phyloP scores from a whole-genome alignment of 2,329 filamentous ascomycete species.

The Fusarium drepaniforme region DNA sequence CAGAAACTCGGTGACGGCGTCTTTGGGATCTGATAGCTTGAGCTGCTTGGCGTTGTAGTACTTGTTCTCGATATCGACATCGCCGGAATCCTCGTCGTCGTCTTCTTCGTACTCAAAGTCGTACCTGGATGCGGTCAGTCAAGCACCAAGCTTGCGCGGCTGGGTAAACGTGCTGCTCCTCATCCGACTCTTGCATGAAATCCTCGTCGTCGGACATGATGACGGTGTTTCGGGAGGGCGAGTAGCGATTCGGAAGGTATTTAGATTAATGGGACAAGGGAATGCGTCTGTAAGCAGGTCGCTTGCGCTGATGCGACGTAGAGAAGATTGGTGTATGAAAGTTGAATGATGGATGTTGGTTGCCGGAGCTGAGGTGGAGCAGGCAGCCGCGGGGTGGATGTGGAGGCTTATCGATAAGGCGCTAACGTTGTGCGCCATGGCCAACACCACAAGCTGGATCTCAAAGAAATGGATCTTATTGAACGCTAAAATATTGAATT shows the following conservation, averaged over 20 bases:
- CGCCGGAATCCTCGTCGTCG: constrained; percentile 87
- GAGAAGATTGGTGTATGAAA: constrained; percentile 1
- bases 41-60: constrained; percentile 99
- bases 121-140: constrained; percentile 65
- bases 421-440: neutral
- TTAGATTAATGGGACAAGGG: neutral
- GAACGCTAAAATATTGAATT: neutral
- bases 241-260: neutral
- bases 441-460: neutral
- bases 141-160: constrained; percentile 8
- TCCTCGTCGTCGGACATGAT: constrained; percentile 65
- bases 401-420: constrained; percentile 39
- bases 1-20: constrained; percentile 93
- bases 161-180: constrained; percentile 54
- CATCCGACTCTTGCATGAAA: constrained; percentile 62
- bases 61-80: constrained; percentile 98
- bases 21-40: constrained; percentile 87
- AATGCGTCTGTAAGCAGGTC: neutral
- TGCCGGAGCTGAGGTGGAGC: constrained; percentile 37
- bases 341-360: constrained; percentile 20
- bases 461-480: neutral
- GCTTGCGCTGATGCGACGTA: neutral
- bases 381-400: constrained; percentile 39
- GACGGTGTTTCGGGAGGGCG: neutral
- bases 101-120: constrained; percentile 98